Percentiles rank a stretch among this genome's conserved stretches.
Conservation (phyloP, 495 filamentous ascomycete genomes). For the Oidiodendron maius region DNA sequence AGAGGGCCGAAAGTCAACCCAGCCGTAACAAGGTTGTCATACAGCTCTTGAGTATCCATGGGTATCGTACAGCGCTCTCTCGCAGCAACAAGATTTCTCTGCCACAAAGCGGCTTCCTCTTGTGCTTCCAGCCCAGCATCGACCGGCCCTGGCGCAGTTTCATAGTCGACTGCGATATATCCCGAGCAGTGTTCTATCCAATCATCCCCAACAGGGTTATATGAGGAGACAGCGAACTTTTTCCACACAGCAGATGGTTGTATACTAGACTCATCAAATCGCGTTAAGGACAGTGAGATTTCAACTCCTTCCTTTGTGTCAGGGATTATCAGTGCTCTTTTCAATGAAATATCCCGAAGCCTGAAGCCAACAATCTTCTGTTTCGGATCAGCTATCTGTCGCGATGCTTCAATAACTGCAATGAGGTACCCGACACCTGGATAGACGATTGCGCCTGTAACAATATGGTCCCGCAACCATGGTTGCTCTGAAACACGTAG, state of each 20-base stretch:
- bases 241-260: slow-evolving; percentile 13
- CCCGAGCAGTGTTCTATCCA: slow-evolving; percentile 9
- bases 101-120: neutral
- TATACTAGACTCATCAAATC: neutral
- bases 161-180: neutral
- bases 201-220: slow-evolving; percentile 7
- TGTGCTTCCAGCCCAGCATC: neutral
- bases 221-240: slow-evolving; percentile 25
- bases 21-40: too few relatives aligned
- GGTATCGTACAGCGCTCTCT: too few relatives aligned
- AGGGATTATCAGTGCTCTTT: slow-evolving; percentile 30
- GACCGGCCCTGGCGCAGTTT: neutral
- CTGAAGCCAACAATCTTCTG: slow-evolving; percentile 3
- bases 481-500: slow-evolving; percentile 7
- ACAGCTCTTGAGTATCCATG: neutral
- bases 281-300: slow-evolving; percentile 15
- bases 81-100: too few relatives aligned
- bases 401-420: slow-evolving; percentile 30
- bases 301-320: slow-evolving; percentile 24
- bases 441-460: slow-evolving; percentile 17
- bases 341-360: slow-evolving; percentile 4
- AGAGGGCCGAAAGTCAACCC: too few relatives aligned
- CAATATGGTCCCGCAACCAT: slow-evolving; percentile 24
- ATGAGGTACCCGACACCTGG: slow-evolving; percentile 38
- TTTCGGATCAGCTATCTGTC: slow-evolving; percentile 24